phyloP scores from a whole-genome alignment of 2,329 filamentous ascomycete species.

The Calonectria hawksworthii region DNA sequence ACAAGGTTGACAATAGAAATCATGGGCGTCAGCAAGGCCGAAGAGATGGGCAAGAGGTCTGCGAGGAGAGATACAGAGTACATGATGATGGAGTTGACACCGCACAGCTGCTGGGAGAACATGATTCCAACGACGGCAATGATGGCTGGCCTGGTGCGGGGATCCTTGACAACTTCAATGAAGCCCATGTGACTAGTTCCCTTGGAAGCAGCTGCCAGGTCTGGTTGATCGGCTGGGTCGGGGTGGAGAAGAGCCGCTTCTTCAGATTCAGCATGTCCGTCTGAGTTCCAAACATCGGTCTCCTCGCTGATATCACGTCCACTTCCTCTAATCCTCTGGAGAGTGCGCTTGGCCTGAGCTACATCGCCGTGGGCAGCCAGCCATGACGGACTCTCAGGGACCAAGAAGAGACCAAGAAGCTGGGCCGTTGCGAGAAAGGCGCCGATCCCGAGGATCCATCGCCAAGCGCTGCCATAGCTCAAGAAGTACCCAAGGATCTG shows the following conservation, averaged over 20 bases:
- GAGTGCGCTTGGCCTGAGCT: constrained; percentile 72
- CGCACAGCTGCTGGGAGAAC: constrained; percentile 92
- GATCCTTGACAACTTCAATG: constrained; percentile 75
- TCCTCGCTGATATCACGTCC: constrained; percentile 80
- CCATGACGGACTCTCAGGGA: constrained; percentile 92
- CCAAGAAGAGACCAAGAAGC: constrained; percentile 77
- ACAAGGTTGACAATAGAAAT: constrained; percentile 90
- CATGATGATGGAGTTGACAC: constrained; percentile 98
- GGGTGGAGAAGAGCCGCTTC: constrained; percentile 76
- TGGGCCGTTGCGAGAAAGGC: constrained; percentile 78
- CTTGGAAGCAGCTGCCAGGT: constrained; percentile 22
- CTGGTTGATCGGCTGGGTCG: constrained; percentile 45
- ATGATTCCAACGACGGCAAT: constrained; percentile 91
- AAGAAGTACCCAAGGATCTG: constrained; percentile 91
- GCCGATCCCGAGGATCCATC: constrained; percentile 83
- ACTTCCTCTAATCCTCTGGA: constrained; percentile 83
- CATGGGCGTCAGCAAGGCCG: constrained; percentile 86
- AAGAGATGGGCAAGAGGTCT: constrained; percentile 84
- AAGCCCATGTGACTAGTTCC: constrained; percentile 67
- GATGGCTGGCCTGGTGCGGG: constrained; percentile 79
- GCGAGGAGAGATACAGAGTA: constrained; percentile 94
- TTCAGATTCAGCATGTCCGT: constrained; percentile 66
- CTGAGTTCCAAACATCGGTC: constrained; percentile 71
- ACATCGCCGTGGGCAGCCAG: constrained; percentile 77
- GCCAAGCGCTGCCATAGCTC: constrained; percentile 84